These are phyloP conservation scores for Xylaria venustula DNA, from an alignment of 495 filamentous ascomycete species.

Conservation along the genomic window DNA sequence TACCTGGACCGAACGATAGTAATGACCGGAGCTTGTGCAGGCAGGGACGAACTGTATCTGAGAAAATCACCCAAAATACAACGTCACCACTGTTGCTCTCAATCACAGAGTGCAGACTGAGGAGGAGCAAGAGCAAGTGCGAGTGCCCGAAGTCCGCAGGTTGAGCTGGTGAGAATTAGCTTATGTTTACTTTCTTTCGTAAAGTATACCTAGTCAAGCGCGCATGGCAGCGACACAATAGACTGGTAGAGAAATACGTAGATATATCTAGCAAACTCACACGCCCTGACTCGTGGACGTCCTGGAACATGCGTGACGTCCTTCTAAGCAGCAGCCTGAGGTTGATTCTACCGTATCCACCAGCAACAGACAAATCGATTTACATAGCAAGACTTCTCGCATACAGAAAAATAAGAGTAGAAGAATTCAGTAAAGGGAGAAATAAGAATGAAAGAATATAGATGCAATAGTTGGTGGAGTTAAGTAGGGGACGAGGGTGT, in stretches of 20 bases:
- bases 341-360: not conserved
- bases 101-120: not conserved
- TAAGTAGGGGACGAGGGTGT: not conserved
- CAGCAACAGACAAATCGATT: not conserved
- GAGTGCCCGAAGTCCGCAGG: conserved; percentile 8
- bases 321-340: not conserved
- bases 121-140: not conserved
- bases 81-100: not conserved
- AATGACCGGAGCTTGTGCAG: not conserved
- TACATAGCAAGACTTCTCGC: not conserved
- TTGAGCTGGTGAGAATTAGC: conserved; percentile 6
- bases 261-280: not conserved
- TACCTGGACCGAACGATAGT: too few relatives aligned
- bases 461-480: too few relatives aligned
- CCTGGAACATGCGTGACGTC: not conserved
- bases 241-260: not conserved
- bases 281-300: not conserved
- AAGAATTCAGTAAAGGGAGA: too few relatives aligned
- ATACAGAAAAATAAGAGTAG: not conserved
- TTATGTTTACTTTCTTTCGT: not conserved
- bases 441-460: too few relatives aligned
- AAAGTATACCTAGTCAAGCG: too few relatives aligned
- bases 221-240: too few relatives aligned
- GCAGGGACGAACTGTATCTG: not conserved
- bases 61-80: not conserved